Conservation (phyloP, 1,139 yeast genomes). For the Taphrina wiesneri region DNA sequence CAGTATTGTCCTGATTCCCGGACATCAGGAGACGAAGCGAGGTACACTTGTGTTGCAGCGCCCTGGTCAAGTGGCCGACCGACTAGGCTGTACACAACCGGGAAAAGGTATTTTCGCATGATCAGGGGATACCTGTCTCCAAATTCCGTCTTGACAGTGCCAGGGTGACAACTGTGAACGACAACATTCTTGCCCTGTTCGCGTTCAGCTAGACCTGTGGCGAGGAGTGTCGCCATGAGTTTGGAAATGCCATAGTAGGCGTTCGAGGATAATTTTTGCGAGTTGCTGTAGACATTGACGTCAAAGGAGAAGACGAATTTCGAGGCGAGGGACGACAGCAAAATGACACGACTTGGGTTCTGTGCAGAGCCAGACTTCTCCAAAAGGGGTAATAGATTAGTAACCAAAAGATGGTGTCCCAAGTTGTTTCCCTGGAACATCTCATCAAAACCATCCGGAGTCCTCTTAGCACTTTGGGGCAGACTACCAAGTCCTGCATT, state of each 20-base stretch:
- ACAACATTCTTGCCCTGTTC: not conserved
- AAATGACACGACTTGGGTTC: conserved; percentile 38
- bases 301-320: conserved; percentile 24
- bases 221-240: conserved; percentile 19
- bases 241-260: conserved; percentile 20
- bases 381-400: conserved; percentile 60
- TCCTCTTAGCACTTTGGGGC: conserved; percentile 34
- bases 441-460: conserved; percentile 43
- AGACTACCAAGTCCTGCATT: conserved; percentile 38
- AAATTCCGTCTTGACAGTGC: conserved; percentile 24
- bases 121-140: not conserved
- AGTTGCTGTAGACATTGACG: conserved; percentile 6
- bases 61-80: conserved; percentile 53
- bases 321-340: conserved; percentile 20
- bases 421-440: conserved; percentile 79
- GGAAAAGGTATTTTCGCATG: conserved; percentile 50
- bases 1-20: conserved; percentile 18
- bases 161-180: conserved; percentile 15
- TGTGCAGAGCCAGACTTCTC: conserved; percentile 41
- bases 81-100: conserved; percentile 74
- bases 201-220: conserved; percentile 1
- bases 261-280: conserved; percentile 1
- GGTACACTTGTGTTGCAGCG: conserved; percentile 28
- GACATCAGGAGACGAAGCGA: conserved; percentile 22
- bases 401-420: conserved; percentile 70